Percentiles rank a stretch among this genome's conserved stretches.
phyloP scores from a whole-genome alignment of 257 asterid species.

The Nicotiana tomentosiformis region DNA sequence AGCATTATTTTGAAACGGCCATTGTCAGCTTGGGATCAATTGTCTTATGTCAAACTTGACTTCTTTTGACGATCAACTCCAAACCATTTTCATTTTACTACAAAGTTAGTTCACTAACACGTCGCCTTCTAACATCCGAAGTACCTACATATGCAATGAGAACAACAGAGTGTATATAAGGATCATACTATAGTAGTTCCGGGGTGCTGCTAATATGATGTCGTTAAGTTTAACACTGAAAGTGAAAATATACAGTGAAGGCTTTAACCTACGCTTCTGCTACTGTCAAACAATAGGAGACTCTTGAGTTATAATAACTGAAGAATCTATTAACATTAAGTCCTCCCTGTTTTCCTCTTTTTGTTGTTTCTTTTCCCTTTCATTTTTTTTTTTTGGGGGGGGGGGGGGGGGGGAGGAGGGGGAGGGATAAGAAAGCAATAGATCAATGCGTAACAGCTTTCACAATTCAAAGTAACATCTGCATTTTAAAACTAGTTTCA shows the following conservation, averaged over 20 bases:
- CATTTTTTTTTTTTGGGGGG: too few species aligned
- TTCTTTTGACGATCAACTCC: background rate
- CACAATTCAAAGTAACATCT: background rate
- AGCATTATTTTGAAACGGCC: background rate
- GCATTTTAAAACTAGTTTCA: background rate
- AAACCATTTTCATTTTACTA: background rate
- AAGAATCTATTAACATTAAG: background rate
- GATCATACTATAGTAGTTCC: background rate
- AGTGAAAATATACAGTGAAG: background rate
- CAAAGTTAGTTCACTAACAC: conserved; percentile 15
- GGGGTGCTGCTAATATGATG: background rate
- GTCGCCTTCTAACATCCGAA: conserved; percentile 65
- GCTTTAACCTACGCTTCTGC: too few species aligned
- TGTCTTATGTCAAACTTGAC: background rate
- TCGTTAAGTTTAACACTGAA: background rate
- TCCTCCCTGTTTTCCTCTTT: background rate
- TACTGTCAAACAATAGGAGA: background rate
- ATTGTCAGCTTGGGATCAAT: background rate
- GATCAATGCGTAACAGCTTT: too few species aligned
- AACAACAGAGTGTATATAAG: background rate
- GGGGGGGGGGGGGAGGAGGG: too few species aligned
- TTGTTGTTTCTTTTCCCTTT: too few species aligned
- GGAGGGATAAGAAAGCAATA: too few species aligned
- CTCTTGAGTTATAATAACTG: background rate
- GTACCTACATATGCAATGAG: conserved; percentile 35